Conservation (phyloP, 306 rosid species). For the Sesbania bispinosa region DNA sequence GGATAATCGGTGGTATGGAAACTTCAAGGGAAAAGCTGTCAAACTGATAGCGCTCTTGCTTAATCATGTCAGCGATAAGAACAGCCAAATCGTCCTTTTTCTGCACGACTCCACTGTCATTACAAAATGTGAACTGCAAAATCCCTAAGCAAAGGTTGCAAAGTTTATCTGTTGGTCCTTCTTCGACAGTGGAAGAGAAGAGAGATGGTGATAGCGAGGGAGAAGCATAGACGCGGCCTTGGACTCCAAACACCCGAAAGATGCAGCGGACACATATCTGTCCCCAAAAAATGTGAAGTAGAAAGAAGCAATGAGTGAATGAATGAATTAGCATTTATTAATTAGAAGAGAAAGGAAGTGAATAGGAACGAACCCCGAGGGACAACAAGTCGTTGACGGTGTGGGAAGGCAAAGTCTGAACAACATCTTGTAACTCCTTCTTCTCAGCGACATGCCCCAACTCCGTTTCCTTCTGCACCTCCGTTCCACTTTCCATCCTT, state of each 20-base stretch:
- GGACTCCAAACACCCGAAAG: slow-evolving; percentile 57
- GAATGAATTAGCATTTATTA: neutral
- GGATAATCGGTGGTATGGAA: slow-evolving; percentile 54
- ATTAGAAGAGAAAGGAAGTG: too few relatives aligned
- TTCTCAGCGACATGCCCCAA: neutral
- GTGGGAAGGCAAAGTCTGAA: slow-evolving; percentile 46
- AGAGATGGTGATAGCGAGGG: slow-evolving; percentile 25
- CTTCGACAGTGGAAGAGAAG: slow-evolving; percentile 3
- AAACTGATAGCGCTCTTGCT: slow-evolving; percentile 46
- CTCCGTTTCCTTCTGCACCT: neutral
- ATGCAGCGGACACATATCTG: slow-evolving; percentile 80
- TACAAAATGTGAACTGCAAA: slow-evolving; percentile 57
- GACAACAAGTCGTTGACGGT: slow-evolving; percentile 49
- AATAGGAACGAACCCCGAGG: slow-evolving; percentile 32
- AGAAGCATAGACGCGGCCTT: slow-evolving; percentile 35
- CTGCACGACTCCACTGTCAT: slow-evolving; percentile 16
- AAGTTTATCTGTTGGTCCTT: neutral
- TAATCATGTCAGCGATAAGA: slow-evolving; percentile 50
- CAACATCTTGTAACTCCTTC: slow-evolving; percentile 14
- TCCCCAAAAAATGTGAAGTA: neutral
- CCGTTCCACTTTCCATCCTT: neutral
- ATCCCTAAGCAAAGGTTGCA: slow-evolving; percentile 80
- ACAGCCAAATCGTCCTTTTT: slow-evolving; percentile 42
- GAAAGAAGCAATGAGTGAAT: neutral
- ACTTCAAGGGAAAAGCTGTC: slow-evolving; percentile 74